These are phyloP conservation scores for Aspergillus fischeri DNA, from an alignment of 2,329 filamentous ascomycete genomes.

Conservation along the genomic window DNA sequence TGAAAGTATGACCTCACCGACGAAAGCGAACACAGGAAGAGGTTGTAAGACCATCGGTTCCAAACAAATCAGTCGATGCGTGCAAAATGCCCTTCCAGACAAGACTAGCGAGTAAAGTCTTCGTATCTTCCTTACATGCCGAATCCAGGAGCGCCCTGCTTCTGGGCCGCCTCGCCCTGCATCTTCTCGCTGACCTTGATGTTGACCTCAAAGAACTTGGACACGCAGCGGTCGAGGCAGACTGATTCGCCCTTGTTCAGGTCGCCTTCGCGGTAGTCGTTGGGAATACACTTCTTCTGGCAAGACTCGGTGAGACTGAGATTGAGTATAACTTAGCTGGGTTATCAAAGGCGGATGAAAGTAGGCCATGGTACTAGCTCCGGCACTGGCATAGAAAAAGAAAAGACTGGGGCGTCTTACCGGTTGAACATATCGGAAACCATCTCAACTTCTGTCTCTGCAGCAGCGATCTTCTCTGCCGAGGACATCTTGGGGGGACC, in stretches of 20 bases:
- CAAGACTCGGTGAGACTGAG: constrained; percentile 79
- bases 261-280: constrained; percentile 89
- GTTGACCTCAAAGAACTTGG: constrained; percentile 98
- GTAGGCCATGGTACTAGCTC: neutral
- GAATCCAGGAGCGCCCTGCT: constrained; percentile 55
- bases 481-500: constrained; percentile 78
- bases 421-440: constrained; percentile 97
- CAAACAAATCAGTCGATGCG: neutral
- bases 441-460: constrained; percentile 97
- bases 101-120: neutral
- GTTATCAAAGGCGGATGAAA: neutral
- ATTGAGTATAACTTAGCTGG: neutral
- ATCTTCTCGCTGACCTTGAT: constrained; percentile 97
- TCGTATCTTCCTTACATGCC: constrained; percentile 37
- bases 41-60: neutral
- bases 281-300: constrained; percentile 88
- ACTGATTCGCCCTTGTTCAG: constrained; percentile 99
- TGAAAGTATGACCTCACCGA: neutral
- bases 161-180: constrained; percentile 75
- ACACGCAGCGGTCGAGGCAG: constrained; percentile 93
- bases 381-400: neutral
- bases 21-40: neutral
- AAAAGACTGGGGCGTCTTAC: constrained; percentile 48
- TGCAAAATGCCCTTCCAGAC: neutral
- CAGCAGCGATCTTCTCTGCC: constrained; percentile 93